Evolutionary conservation across 2,329 filamentous ascomycete species (phyloP).

Genomic region (Fusarium sp.): DNA sequence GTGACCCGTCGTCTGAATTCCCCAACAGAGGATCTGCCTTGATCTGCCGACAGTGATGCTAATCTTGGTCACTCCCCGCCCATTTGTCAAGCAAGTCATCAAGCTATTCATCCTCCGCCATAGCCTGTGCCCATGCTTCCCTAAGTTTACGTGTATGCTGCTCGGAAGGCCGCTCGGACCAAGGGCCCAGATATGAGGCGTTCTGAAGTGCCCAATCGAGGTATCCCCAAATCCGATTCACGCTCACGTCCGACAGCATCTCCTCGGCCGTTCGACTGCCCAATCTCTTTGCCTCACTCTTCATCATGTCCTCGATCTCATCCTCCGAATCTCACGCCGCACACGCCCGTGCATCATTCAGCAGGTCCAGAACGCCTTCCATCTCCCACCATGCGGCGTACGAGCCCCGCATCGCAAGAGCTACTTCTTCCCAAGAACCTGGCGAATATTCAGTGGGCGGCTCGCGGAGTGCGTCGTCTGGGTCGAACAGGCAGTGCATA

Average conservation of each 20-base stretch:
- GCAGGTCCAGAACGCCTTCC: neutral
- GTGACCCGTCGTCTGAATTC: neutral
- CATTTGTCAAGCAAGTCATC: neutral
- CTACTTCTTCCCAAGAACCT: conserved; percentile 11
- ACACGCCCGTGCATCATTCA: neutral
- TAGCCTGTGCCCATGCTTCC: neutral
- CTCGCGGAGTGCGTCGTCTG: neutral
- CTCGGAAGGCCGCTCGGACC: conserved; percentile 12
- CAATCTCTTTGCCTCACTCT: neutral
- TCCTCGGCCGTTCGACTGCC: neutral
- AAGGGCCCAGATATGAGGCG: conserved; percentile 12
- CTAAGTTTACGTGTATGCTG: neutral
- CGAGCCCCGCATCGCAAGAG: neutral
- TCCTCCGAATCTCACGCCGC: neutral
- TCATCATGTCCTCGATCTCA: neutral
- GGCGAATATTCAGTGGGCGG: neutral
- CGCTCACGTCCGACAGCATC: neutral
- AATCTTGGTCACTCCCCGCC: neutral
- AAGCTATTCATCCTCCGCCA: conserved; percentile 1
- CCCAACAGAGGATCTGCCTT: neutral
- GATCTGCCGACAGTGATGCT: neutral
- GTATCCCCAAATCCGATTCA: conserved; percentile 10
- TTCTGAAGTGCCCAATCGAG: conserved; percentile 9
- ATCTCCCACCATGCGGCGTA: conserved; percentile 14
- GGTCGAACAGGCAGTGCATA: conserved; percentile 5